Base-by-base conservation (phyloP, 768 basidiomycete genomes). In the Lactarius sanguifluus region DNA sequence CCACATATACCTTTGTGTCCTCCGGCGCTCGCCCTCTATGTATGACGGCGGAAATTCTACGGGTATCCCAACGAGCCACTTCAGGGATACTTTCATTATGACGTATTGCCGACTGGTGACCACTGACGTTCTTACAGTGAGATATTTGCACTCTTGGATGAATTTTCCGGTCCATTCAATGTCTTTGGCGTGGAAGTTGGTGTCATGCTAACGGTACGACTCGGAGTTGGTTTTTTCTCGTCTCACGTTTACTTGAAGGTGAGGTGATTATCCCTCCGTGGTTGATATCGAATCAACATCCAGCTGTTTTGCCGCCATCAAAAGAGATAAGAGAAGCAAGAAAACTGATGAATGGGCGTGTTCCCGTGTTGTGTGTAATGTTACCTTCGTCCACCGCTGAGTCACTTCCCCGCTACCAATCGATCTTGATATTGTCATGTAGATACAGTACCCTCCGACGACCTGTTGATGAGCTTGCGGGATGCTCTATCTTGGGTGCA, bases 191-290 rank as follows among this genome's bases (percentile, higher is more conserved):
- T 70, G 3, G 71, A 68, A 12, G 65, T 70, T 0, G 16, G 73
- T 23, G 47, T 58, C 3, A 47, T 70, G 16, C 30, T 67, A 32
- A 60, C 52, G 57, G 71, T 72, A 59, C 28, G 71, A 62, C 32
- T 32, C 32, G 32, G 3, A 32, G 13, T 38, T 62, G 1, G 41
- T 72, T 57, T 69, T 60, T 30, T 28, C 28, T 72, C 30, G 69
- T 72, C 40, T 1, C 58, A 69, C 69, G 6, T 57, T 36, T 30
- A 23, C 65, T 59, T 36, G 18, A 68, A 91, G 32, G 32, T 32
- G 32, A 32, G 90, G 75, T 80, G 57, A 78, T 86, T 15, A 67
- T 92, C 3, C 90, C 90, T 0, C 86, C 86, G 10, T 92, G 91
- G 91, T 82, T 85, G 0, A 77, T 83, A 75, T 89, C 80, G 76